Conservation (phyloP, 306 rosid species). For the Sindora glabra region DNA sequence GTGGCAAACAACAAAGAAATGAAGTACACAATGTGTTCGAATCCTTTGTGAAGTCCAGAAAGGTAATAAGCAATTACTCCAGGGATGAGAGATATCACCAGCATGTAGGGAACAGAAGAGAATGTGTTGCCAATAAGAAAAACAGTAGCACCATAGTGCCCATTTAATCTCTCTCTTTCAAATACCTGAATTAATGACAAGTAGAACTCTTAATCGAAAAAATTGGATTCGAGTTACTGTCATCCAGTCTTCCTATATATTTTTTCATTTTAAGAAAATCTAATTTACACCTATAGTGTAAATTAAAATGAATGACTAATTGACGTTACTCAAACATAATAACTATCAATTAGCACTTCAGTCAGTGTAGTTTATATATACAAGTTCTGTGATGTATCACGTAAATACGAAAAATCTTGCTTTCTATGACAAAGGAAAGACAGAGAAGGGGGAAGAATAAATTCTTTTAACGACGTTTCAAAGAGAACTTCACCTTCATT, state of each 20-base stretch:
- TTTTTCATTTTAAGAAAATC: no score
- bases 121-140: constrained; percentile 36
- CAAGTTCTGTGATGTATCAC: no score
- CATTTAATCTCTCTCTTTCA: constrained; percentile 37
- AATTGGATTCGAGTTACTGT: no score
- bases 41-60: constrained; percentile 26
- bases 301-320: no score
- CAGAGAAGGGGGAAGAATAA: not conserved
- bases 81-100: constrained; percentile 26
- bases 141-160: constrained; percentile 30
- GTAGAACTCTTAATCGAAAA: no score
- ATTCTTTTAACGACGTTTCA: not conserved
- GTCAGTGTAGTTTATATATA: no score
- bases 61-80: constrained; percentile 27
- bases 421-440: no score
- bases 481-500: constrained; percentile 43
- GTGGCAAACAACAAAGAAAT: constrained; percentile 23
- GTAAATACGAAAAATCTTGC: no score
- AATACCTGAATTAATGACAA: constrained; percentile 17
- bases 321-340: no score
- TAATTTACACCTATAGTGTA: no score
- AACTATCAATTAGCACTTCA: no score
- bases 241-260: no score
- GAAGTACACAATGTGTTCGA: constrained; percentile 23
- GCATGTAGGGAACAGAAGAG: constrained; percentile 28